Conservation (phyloP, 768 basidiomycete species). For the Candolleomyces efflorescens region DNA sequence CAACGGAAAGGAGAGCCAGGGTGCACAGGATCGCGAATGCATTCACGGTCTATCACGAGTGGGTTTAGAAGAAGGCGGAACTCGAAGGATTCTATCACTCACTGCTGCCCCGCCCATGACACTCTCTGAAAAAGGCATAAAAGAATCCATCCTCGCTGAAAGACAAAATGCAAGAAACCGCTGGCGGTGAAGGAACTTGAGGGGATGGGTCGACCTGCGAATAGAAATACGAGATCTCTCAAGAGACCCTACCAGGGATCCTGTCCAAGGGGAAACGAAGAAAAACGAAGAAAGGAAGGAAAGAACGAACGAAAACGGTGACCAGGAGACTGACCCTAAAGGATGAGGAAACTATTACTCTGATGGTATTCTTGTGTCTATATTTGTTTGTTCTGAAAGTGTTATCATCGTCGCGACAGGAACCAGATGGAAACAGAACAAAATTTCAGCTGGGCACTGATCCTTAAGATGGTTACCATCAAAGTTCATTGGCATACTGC, state of each 20-base stretch:
- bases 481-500: background rate
- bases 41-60: conserved; percentile 36
- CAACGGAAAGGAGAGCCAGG: conserved; percentile 47
- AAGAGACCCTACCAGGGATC: conserved; percentile 25
- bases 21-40: conserved; percentile 52
- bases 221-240: conserved; percentile 22
- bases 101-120: conserved; percentile 36
- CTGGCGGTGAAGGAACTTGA: conserved; percentile 8
- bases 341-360: background rate
- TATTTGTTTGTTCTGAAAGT: background rate
- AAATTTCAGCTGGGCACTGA: background rate
- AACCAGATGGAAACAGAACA: background rate
- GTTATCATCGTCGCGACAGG: background rate
- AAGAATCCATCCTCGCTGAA: conserved; percentile 13
- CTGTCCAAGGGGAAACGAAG: conserved; percentile 27
- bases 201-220: conserved; percentile 37
- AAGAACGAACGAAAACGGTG: conserved; percentile 12
- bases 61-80: too few species aligned
- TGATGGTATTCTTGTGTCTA: conserved; percentile 2
- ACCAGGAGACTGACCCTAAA: conserved; percentile 3
- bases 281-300: conserved; percentile 16
- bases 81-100: conserved; percentile 12
- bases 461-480: background rate
- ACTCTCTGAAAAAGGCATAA: conserved; percentile 26
- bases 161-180: conserved; percentile 2